These are phyloP conservation scores for Vinca minor DNA, from an alignment of 257 asterid species.

Conservation along the genomic window DNA sequence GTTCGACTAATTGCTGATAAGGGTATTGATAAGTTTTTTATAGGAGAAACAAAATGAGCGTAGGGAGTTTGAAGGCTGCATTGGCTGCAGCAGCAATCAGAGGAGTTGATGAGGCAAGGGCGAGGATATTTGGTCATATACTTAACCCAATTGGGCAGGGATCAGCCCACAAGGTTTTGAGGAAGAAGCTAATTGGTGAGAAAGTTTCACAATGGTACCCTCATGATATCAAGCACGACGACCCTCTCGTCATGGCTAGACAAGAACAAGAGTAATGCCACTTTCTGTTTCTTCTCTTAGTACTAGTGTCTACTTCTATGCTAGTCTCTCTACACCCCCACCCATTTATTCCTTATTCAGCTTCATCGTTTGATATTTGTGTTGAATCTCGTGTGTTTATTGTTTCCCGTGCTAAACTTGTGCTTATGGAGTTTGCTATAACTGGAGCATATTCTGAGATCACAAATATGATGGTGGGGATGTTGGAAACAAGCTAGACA, in stretches of 20 bases:
- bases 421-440: not conserved
- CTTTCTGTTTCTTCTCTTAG: not conserved
- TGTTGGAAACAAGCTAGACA: not conserved
- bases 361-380: not conserved
- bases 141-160: constrained; percentile 70
- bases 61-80: constrained; percentile 58
- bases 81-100: constrained; percentile 60
- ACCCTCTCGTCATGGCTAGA: constrained; percentile 58
- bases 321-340: no score
- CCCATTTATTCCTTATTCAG: not conserved
- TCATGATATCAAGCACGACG: constrained; percentile 55
- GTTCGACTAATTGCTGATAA: not conserved
- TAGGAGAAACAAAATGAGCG: constrained; percentile 34
- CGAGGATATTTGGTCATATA: constrained; percentile 79
- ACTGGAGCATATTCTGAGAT: not conserved
- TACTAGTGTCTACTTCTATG: not conserved
- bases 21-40: not conserved
- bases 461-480: not conserved
- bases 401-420: not conserved
- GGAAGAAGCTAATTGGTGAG: constrained; percentile 90
- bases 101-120: constrained; percentile 81
- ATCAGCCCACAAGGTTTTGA: constrained; percentile 73
- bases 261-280: constrained; percentile 57
- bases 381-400: not conserved
- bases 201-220: constrained; percentile 85